Base-by-base conservation (phyloP, 2,329 filamentous ascomycete genomes). In the Pseudopithomyces chartarum region DNA sequence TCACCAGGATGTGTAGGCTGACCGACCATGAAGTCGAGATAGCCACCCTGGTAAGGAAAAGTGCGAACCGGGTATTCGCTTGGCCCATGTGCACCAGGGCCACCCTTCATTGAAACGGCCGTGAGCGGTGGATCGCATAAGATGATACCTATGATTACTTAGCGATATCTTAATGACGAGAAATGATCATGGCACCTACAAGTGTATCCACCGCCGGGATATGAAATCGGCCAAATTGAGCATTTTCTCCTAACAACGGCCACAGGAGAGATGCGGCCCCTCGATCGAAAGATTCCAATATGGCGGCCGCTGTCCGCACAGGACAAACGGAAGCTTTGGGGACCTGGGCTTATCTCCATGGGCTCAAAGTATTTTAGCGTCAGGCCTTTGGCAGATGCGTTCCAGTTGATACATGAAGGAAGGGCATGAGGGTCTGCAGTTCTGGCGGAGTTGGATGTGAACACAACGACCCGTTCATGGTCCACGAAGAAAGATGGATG, bases 101-200 rank as follows among this genome's bases (percentile, higher is more conserved):
- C 22, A n/a, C 47, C 54, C 12, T 46, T 19, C 13, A 56, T 55
- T 1, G 43, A 17, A 6, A 71, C 54, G 29, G 64, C 34, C 2
- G n/a, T 1, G 2, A 73, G 66, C 43, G 64, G 66, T 6, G 71
- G 71, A 44, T 74, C 71, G 51, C 69, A 72, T 10, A 74, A 64
- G 1, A 74, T 68, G 0, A 74, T 63, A 8, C 66, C 71, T 73
- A 36, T 36, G 34, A n/a, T 13, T 6, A 13, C 11, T 36, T 36
- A 36, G 32, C 7, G 13, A 36, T 36, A 13, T 36, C 34, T 13
- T 13, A 36, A 36, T 36, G 5, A 11, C 15, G 34, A 36, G 3
- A 6, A n/a, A 36, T 36, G 15, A n/a, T n/a, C 5, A 13, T 4
- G 34, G 13, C 34, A 36, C 34, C 15, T 36, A 36, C 34, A 36